Conservation (phyloP, 192 early-diverging fungal genomes). For the Backusella psychrophila region DNA sequence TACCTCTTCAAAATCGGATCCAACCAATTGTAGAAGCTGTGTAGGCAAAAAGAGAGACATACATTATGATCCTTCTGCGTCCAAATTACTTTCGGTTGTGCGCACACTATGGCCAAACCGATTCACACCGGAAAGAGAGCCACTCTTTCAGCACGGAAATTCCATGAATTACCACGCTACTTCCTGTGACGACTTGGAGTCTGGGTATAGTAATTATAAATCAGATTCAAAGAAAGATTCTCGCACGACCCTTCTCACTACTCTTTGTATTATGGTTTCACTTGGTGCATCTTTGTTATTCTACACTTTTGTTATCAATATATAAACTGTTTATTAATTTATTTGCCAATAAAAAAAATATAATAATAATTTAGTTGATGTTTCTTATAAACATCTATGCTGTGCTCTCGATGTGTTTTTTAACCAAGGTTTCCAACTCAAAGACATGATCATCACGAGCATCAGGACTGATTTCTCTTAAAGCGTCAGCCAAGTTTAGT, state of each 20-base stretch:
- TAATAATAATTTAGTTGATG: not conserved
- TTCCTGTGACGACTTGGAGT: not conserved
- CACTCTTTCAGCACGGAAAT: not conserved
- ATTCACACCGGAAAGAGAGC: not conserved
- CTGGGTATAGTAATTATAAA: not conserved
- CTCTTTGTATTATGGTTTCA: not conserved
- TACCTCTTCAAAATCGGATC: constrained; percentile 12
- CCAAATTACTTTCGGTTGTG: not conserved
- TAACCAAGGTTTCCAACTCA: constrained; percentile 54
- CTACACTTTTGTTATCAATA: not conserved
- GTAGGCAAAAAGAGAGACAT: not conserved
- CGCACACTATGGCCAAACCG: not conserved
- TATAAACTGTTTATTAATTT: not conserved
- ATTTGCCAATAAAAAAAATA: not conserved
- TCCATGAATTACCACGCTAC: not conserved
- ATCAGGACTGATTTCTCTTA: constrained; percentile 49
- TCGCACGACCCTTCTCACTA: not conserved
- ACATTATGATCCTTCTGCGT: not conserved
- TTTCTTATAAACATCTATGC: not conserved
- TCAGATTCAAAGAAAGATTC: not conserved
- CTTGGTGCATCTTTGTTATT: not conserved
- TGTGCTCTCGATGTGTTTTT: constrained; percentile 27
- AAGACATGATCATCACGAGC: constrained; percentile 59
- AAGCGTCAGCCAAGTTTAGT: constrained; percentile 58
- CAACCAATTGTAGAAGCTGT: constrained; percentile 6